Evolutionary conservation across 2,329 filamentous ascomycete species (phyloP).

Genomic region (Colletotrichum simmondsii): DNA sequence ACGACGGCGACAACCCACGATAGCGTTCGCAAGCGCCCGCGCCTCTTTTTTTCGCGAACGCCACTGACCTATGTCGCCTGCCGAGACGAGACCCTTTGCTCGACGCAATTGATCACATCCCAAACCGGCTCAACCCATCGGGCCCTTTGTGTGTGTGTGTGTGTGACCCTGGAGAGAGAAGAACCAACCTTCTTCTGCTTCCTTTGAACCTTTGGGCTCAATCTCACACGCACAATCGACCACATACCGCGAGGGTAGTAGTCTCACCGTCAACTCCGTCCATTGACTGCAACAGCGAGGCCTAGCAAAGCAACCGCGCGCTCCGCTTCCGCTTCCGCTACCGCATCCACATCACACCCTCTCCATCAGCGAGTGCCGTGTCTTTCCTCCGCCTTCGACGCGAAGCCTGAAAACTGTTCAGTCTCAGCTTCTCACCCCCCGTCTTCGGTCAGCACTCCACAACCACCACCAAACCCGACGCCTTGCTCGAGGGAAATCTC

Average conservation of each 20-base stretch:
- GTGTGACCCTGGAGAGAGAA: not conserved
- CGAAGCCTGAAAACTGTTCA: constrained; percentile 23
- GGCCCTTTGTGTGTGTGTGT: not conserved
- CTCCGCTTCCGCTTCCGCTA: constrained; percentile 5
- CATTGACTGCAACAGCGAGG: not conserved
- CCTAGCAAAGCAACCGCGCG: constrained; percentile 20
- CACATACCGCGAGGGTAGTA: not conserved
- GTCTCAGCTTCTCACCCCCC: constrained; percentile 12
- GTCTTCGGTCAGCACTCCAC: constrained; percentile 18
- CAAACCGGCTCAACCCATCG: constrained; percentile 18
- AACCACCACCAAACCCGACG: constrained; percentile 6
- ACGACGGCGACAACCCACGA: constrained; percentile 14
- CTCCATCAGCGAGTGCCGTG: constrained; percentile 9
- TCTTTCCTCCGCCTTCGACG: constrained; percentile 6
- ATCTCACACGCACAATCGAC: not conserved
- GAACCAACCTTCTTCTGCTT: not conserved
- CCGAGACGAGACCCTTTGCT: constrained; percentile 13
- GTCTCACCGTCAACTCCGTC: not conserved
- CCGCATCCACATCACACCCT: not conserved
- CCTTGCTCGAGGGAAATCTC: constrained; percentile 31
- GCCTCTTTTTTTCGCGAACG: constrained; percentile 9
- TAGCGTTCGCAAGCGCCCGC: constrained; percentile 7
- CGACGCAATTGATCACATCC: constrained; percentile 17
- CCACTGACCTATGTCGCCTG: constrained; percentile 29
- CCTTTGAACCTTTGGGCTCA: constrained; percentile 4